Evolutionary conservation across 257 asterid genomes (phyloP), one percentile per base, ranked within the genome.

Genomic region (Gentiana dahurica): DNA sequence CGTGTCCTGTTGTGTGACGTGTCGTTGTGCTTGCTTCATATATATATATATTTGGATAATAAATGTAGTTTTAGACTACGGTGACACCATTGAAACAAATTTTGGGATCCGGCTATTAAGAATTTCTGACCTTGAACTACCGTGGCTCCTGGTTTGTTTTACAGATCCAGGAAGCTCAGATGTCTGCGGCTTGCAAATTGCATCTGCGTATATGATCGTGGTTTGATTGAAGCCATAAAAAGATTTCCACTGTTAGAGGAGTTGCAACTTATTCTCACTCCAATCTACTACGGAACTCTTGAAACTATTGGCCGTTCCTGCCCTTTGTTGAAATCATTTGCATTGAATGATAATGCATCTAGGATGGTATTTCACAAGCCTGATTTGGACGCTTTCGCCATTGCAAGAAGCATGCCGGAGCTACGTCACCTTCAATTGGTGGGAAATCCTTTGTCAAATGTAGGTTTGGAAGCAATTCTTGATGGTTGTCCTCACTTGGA

Each of bases 381-480:
- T 47, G 71, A 74, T 58, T 50, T 15, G 12, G 67, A 73, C 54
- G 85, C 89, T 13, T 59, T 39, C 53, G 68, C 79, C 59, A 58
- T 78, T 51, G 85, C 77, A 13, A 57, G 67, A 15, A 46, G 56
- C 74, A 81, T 81, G 89, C 81, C 74, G 11, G 64, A 53, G 50
- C 58, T 81, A 57, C 71, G 60, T 43, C 76, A 75, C 64, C 89
- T 81, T 66, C 65, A 62, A 13, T 72, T 81, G 2, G 9, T 81
- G 10, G 85, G 82, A 37, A 76, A 71, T 47, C 65, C 56, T 51
- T 60, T 81, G 75, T 62, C 79, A 35, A 78, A 78, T 34, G 59
- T 61, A 9, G 89, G 85, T 46, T 13, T 75, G 68, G 70, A 57
- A 65, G 83, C 81, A 48, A 81, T 81, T 60, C 77, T 81, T 38